Base-by-base conservation (phyloP, 768 basidiomycete genomes). In the Gymnopilus dilepis region DNA sequence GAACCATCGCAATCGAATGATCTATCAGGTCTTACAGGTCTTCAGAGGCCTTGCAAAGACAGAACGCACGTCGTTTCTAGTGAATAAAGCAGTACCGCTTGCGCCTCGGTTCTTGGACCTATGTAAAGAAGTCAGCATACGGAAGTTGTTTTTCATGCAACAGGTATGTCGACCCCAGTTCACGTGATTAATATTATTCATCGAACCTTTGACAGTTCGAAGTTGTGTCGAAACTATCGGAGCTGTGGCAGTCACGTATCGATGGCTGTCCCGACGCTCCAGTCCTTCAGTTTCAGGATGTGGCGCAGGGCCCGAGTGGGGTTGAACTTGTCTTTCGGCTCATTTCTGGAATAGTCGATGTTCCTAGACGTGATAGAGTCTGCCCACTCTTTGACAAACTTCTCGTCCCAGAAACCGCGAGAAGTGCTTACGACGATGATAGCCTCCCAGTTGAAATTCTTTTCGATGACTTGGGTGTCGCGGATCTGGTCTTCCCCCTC, bases 71-170 rank as follows among this genome's bases (percentile, higher is more conserved):
- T 64, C 72, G 5, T 63, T 83, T 30, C 73, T 83, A 0, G 75
- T 84, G 38, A 83, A 84, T 62, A 72, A 77, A 22, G 82, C 79
- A 6, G 75, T 76, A 51, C 59, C 69, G 13, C 64, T 84, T 2
- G 72, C 76, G 1, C 70, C 77, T 0, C 71, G 75, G 31, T 82
- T 82, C 62, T 77, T 83, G 79, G 82, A 84, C 63, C 66, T 84
- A 15, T 84, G 82, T 64, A 70, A 70, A 26, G 70, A 81, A 45
- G 71, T 75, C 3, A 73, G 77, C 24, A 65, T 84, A 33, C 74
- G 82, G n/a, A 84, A 83, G 63, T 67, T 84, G 1, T 82, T 84
- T 64, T 83, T 80, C 64, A 82, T 84, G 78, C 81, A 82, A 66
- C 81, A 84, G 75, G 83, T 82, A 55, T 11, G 73, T 70, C n/a